Conservation (phyloP, 768 basidiomycete genomes). For the Pleurotus platypus region DNA sequence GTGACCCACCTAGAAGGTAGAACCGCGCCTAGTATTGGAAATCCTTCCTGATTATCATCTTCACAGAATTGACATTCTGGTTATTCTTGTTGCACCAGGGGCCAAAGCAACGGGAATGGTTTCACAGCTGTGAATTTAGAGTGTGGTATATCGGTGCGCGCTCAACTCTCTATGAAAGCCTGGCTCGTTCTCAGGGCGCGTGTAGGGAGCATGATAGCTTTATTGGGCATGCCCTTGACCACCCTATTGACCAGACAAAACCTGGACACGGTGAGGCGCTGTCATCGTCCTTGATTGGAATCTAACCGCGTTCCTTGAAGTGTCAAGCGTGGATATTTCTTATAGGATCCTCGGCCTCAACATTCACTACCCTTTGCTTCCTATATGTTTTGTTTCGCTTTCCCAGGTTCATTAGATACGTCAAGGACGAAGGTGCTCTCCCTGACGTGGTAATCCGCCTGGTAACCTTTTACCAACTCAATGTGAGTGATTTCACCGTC, state of each 20-base stretch:
- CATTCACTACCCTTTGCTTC: conserved; percentile 64
- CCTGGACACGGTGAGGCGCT: conserved; percentile 48
- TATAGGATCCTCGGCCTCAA: conserved; percentile 63
- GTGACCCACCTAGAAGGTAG: conserved; percentile 80
- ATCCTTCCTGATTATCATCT: not conserved
- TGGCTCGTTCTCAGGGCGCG: conserved; percentile 5
- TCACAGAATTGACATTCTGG: conserved; percentile 76
- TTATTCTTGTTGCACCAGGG: conserved; percentile 79
- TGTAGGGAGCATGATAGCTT: conserved; percentile 58
- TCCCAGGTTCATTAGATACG: conserved; percentile 64
- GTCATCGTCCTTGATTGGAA: not conserved
- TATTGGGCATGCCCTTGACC: conserved; percentile 72
- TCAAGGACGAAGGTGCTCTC: conserved; percentile 71
- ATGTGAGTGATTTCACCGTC: conserved; percentile 43
- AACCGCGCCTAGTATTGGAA: not conserved
- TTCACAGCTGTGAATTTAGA: conserved; percentile 74
- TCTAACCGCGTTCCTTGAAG: conserved; percentile 27
- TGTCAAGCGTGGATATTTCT: conserved; percentile 75
- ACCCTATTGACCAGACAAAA: conserved; percentile 55
- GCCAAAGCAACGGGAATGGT: conserved; percentile 69
- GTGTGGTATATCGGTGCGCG: conserved; percentile 65
- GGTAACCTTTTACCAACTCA: conserved; percentile 72
- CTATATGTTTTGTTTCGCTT: conserved; percentile 70
- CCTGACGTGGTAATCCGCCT: conserved; percentile 73
- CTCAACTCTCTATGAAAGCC: not conserved